Base-by-base conservation (phyloP, 192 early-diverging fungal species). In the Chytriomyces confervae region DNA sequence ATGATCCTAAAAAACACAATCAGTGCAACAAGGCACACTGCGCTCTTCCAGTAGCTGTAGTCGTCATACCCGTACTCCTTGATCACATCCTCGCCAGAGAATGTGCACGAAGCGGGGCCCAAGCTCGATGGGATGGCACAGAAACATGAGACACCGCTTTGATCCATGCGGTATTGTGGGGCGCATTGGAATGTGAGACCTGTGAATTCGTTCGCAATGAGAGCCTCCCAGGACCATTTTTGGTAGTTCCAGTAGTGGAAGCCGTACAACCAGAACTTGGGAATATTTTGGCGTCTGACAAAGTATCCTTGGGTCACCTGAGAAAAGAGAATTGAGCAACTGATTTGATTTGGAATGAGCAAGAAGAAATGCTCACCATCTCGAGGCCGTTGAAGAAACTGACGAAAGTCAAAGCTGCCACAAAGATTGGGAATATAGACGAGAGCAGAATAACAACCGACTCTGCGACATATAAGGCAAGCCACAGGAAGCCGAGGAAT, bases 381-480 rank as follows among this genome's bases (percentile, higher is more conserved):
- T 73, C 79, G 61, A 81, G 62, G 10, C 78, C 78, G 69, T 75
- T 75, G 29, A 79, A 66, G 53, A 79, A 79, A 27, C 44, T 18
- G 3, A 62, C 70, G 47, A 84, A 48, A 10, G 83, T 75, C 44
- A 84, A 66, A 10, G 83, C 83, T 1, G 83, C 83, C 3, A 84
- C 76, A 51, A 84, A 84, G 61, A 84, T 83, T 20, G 83, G 83
- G 70, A 83, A 49, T 23, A 77, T 48, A 23, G 80, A 47, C n/a
- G 69, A 47, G 2, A 85, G 70, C 24, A 85, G 62, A 16, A 85
- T 72, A 46, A 69, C 69, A 53, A 81, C 76, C 3, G 76, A 69
- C 65, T 85, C 84, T 18, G 84, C 84, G 49, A 79, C 81, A 46
- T 78, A 70, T 23, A 85, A 46, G 0, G 74, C 76, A 66, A 85